Base-by-base conservation (phyloP, 2,329 filamentous ascomycete species). In the Neofusicoccum ribis region DNA sequence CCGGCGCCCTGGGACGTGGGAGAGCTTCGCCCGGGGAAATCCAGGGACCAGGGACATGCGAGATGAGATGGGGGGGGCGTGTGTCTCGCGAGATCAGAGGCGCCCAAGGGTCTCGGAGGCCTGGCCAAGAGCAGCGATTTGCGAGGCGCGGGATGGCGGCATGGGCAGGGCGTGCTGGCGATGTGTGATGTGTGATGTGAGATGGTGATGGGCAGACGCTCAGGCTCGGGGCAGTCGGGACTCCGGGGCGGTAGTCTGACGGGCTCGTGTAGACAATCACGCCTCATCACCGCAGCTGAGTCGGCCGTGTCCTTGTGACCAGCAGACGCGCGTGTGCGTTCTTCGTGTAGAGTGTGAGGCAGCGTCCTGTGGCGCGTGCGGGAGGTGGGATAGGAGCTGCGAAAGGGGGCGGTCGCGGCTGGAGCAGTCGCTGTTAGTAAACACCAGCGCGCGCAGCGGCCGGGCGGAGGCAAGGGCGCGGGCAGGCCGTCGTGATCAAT, bases 261-360 rank as follows among this genome's bases (percentile, higher is more conserved):
- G 56, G 17, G 56, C 31, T 60, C 56, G 56, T 60, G 47, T 36
- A 60, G 56, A 34, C n/a, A 60, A 60, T 60, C 56, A 47, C 31
- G 8, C 20, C 54, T 59, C 54, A 36, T 59, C 41, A 23, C 4
- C 39, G 31, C 41, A 37, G 56, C 56, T 47, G 56, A 60, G 31
- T 60, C 56, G 56, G 9, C 56, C 41, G 15, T 46, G 56, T 17
- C 43, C 56, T 60, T 60, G 56, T 60, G 56, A 60, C 56, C 56
- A 20, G 56, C 56, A 37, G 56, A 47, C 56, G 56, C 56, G 56
- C n/a, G 23, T 46, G 41, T 44, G 56, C 39, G 8, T 23, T 47
- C 23, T 39, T 59, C 54, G 54, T 44, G 54, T 59, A 59, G 54
- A 59, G 46, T 59, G 41, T 44, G 23, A n/a, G 14, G 54, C 37